These are phyloP conservation scores for Tylopilus sp. DNA, from an alignment of 1,284 basidiomycete genomes.

Conservation along the genomic window DNA sequence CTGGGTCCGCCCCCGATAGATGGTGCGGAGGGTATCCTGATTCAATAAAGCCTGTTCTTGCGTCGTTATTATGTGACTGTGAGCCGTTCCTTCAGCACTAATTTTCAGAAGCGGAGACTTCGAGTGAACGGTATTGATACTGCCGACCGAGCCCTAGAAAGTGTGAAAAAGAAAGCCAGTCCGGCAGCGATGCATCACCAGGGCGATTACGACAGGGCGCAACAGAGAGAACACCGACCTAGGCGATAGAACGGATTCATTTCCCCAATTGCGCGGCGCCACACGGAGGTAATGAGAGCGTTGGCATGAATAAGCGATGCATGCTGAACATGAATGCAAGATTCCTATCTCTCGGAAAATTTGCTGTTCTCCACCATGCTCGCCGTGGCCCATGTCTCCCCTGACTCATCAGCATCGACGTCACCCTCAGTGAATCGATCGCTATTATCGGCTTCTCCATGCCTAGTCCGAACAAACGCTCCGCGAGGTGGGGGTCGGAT, in stretches of 20 bases:
- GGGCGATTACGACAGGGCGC: neutral
- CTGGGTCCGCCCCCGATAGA: neutral
- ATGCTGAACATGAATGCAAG: conserved; percentile 9
- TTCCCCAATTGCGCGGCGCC: conserved; percentile 1
- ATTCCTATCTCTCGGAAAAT: neutral
- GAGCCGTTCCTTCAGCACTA: neutral
- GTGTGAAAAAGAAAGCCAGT: neutral
- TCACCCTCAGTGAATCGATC: neutral
- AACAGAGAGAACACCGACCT: neutral
- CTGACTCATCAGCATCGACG: neutral
- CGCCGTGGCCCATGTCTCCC: neutral
- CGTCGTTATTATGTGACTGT: too few relatives aligned
- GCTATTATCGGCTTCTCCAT: neutral
- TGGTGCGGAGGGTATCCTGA: neutral
- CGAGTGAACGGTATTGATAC: neutral
- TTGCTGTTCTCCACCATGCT: neutral
- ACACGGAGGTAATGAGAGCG: conserved; percentile 5
- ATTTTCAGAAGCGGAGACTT: too few relatives aligned
- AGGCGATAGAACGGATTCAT: conserved; percentile 11
- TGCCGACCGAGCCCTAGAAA: neutral
- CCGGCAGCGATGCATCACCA: neutral
- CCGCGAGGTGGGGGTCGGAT: neutral
- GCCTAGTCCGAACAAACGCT: neutral
- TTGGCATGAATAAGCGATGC: conserved; percentile 6
- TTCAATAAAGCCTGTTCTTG: too few relatives aligned